These are phyloP conservation scores for Erythrophleum ivorense DNA, from an alignment of 331 rosid species.

Conservation along the genomic window DNA sequence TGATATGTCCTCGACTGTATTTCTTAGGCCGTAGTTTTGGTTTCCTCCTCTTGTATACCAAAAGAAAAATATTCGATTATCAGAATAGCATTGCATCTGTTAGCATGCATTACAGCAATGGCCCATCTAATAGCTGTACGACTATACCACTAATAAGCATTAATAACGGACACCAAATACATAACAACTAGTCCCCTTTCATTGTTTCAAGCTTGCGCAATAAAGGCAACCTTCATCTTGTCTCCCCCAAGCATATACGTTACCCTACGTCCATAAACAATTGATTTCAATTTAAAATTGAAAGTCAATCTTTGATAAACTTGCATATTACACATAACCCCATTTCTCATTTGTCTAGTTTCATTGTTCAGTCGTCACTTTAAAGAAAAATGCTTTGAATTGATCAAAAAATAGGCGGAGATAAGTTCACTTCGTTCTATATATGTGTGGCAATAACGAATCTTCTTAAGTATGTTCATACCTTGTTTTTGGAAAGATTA, in stretches of 20 bases:
- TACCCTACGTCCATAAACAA: not conserved
- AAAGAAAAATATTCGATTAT: not conserved
- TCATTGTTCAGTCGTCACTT: not conserved
- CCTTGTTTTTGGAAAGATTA: constrained; percentile 80
- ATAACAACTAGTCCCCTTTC: not conserved
- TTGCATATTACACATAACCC: not conserved
- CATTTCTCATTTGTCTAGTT: not conserved
- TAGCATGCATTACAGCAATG: not conserved
- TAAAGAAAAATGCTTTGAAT: not conserved
- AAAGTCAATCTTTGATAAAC: not conserved
- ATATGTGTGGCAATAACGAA: not conserved
- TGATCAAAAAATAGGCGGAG: constrained; percentile 24
- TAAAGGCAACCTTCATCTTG: not conserved
- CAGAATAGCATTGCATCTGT: constrained; percentile 4
- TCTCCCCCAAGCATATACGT: not conserved
- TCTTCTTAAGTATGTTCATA: constrained; percentile 11
- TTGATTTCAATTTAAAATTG: not conserved
- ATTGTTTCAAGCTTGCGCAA: not conserved
- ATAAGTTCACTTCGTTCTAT: not conserved
- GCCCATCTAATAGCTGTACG: not conserved
- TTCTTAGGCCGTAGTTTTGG: not conserved
- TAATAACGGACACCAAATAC: not conserved
- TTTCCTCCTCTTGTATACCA: not conserved
- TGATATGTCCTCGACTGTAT: too few relatives aligned
- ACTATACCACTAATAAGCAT: not conserved